Base-by-base conservation (phyloP, 768 basidiomycete species). In the Hygrophorus pudorinus region DNA sequence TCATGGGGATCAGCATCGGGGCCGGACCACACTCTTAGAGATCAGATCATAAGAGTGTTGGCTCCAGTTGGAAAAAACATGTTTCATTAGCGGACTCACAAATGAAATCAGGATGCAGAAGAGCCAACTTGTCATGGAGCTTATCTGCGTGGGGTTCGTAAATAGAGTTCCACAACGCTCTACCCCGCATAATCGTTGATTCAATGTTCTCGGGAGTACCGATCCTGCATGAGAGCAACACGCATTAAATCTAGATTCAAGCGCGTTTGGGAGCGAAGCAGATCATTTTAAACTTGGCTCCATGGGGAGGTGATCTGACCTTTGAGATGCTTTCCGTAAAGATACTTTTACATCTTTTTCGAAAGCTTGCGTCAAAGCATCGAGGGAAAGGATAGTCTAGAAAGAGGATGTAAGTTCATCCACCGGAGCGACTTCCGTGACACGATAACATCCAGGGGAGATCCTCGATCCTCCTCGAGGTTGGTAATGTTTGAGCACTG, bases 41-140 rank as follows among this genome's bases (percentile, higher is more conserved):
- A 17, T 45, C 21, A 24, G 32, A 29, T 16, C 12, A 17, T 18
- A 34, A 41, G 41, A 36, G 32, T 36, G 21, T 14, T 41, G 16
- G 18, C 24, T 24, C 31, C 6, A 13, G 18, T 27, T 28, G 34
- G 18, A 17, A 37, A 21, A 38, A 34, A 31, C 48, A 56, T 53
- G 53, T 48, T 21, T 9, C 11, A 29, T n/a, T 27, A 11, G 12
- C 9, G 59, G 56, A 78, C 86, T 68, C 64, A 90, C 87, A 71
- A 62, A 91, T 89, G 68, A 94, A 87, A 71, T 94, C 91, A 48
- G 91, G 91, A 64, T 94, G 91, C 68, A 89, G 87, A 45, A 76
- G 73, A 59, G 73, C 81, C 51, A 94, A 73, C 68, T 91, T 94
- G 67, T 79, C 68, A 65, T 88, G 76, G 58, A 94, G 78, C 67